Conservation (phyloP, 768 basidiomycete species). For the Rubroboletus pulcherrimus region DNA sequence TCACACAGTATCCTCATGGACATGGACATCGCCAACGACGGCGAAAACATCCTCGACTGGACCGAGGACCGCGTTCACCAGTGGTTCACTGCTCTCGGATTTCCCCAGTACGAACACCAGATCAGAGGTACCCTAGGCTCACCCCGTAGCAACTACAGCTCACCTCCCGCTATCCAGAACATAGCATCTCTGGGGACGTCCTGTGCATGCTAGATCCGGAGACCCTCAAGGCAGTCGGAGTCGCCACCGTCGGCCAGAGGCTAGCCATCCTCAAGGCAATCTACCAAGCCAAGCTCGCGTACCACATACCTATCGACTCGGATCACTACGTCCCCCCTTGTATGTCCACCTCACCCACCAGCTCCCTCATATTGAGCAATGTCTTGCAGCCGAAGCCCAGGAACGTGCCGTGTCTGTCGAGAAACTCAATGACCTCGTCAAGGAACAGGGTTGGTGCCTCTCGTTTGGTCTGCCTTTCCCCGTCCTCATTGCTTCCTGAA, state of each 20-base stretch:
- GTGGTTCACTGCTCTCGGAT: constrained; percentile 77
- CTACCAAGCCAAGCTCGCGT: constrained; percentile 81
- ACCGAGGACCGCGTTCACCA: constrained; percentile 72
- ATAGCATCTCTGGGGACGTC: constrained; percentile 89
- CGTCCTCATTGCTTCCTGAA: constrained; percentile 3
- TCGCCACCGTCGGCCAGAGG: constrained; percentile 88
- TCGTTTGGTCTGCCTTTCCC: neutral
- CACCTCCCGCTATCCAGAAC: constrained; percentile 48
- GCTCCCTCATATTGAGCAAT: neutral
- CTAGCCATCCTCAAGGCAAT: constrained; percentile 89
- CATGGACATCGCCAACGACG: constrained; percentile 29
- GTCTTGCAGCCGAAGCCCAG: constrained; percentile 50
- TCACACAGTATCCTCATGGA: constrained; percentile 11
- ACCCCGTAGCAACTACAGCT: neutral
- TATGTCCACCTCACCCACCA: constrained; percentile 37
- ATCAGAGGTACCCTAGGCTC: constrained; percentile 55
- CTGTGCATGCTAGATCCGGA: constrained; percentile 83
- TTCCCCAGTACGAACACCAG: constrained; percentile 79
- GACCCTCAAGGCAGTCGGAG: constrained; percentile 79
- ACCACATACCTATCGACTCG: constrained; percentile 78
- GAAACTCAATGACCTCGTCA: constrained; percentile 60
- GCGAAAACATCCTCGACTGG: constrained; percentile 54
- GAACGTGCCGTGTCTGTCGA: constrained; percentile 60
- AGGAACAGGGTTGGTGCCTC: constrained; percentile 62
- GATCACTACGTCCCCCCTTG: constrained; percentile 89